A percentile compares a stretch with the other conserved stretches of the same genome.
Evolutionary conservation across 352 stramenopile species (phyloP).

Genomic region (Pythium plurisporium): DNA sequence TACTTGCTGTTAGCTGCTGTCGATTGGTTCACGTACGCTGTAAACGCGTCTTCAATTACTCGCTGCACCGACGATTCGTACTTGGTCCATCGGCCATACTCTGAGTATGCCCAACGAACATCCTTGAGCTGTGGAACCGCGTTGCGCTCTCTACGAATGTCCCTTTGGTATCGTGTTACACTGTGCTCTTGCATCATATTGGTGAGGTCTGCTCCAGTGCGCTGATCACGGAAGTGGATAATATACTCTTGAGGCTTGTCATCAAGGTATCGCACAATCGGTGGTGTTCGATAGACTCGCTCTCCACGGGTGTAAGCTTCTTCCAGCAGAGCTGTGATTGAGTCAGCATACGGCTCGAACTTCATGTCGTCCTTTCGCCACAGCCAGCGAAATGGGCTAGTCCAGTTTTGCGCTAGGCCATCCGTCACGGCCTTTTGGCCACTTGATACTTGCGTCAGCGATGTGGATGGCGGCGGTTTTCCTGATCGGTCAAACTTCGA

Average conservation of each 20-base stretch:
- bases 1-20: neutral
- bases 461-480: too few relatives aligned
- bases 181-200: neutral
- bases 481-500: neutral
- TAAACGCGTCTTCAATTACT: constrained; percentile 4
- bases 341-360: constrained; percentile 4
- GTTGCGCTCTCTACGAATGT: neutral
- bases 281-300: neutral
- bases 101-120: neutral
- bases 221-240: neutral
- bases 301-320: neutral
- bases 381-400: neutral
- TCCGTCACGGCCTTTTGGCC: too few relatives aligned
- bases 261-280: constrained; percentile 4
- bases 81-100: neutral
- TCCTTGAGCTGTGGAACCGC: neutral
- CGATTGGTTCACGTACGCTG: neutral
- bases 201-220: neutral
- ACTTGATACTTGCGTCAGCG: too few relatives aligned
- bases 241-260: constrained; percentile 2
- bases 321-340: neutral
- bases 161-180: neutral
- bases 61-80: constrained; percentile 1
- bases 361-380: neutral
- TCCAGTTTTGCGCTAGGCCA: too few relatives aligned